phyloP scores from a whole-genome alignment of 1,139 yeast genomes.

The Ogataea hybrid region DNA sequence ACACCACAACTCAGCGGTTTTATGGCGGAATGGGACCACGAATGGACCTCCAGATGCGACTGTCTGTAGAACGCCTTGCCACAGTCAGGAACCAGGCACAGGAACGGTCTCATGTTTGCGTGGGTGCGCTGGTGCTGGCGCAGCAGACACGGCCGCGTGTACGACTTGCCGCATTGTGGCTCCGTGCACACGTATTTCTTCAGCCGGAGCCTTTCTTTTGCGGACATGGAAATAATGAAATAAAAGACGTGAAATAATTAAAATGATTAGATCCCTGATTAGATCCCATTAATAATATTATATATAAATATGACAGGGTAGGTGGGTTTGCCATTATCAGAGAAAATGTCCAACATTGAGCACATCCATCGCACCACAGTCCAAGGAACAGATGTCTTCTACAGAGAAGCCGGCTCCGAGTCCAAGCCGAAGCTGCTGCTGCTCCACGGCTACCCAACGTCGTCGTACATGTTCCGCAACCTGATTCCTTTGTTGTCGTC shows the following conservation, averaged over 20 bases:
- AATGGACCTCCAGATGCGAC: slow-evolving; percentile 43
- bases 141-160: slow-evolving; percentile 47
- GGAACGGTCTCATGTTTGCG: slow-evolving; percentile 44
- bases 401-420: slow-evolving; percentile 38
- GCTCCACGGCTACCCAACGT: slow-evolving; percentile 45
- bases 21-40: slow-evolving; percentile 5
- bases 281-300: not conserved
- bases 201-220: not conserved
- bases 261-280: too few species aligned
- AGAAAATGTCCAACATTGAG: not conserved
- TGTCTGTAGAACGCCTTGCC: slow-evolving; percentile 41
- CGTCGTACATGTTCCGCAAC: slow-evolving; percentile 39
- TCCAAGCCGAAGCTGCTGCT: slow-evolving; percentile 36
- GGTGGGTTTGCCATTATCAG: not conserved
- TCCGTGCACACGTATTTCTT: slow-evolving; percentile 37
- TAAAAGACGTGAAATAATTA: too few species aligned
- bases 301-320: not conserved
- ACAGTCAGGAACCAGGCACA: slow-evolving; percentile 34
- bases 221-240: not conserved
- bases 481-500: slow-evolving; percentile 38
- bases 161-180: slow-evolving; percentile 43
- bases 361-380: not conserved
- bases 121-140: slow-evolving; percentile 47
- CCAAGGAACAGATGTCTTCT: slow-evolving; percentile 30
- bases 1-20: not conserved